phyloP scores from a whole-genome alignment of 192 early-diverging fungal genomes.

The Entophlyctis luteolus region DNA sequence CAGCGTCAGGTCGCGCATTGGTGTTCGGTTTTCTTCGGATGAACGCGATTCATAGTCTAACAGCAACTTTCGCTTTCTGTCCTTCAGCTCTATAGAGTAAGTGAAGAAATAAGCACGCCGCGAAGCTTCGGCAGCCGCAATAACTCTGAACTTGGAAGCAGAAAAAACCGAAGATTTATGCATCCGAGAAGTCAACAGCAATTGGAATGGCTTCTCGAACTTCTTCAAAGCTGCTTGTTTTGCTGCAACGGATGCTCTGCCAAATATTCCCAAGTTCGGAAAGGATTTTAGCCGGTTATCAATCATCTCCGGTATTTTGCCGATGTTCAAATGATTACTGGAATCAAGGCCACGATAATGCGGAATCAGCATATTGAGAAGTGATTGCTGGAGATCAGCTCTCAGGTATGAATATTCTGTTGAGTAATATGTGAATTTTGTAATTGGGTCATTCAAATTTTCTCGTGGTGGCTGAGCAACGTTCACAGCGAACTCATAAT shows the following conservation, averaged over 20 bases:
- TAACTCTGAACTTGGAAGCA: neutral
- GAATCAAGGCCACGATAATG: too few species aligned
- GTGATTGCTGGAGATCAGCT: neutral
- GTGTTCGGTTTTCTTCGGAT: neutral
- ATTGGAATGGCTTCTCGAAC: neutral
- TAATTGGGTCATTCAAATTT: neutral
- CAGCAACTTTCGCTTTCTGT: neutral
- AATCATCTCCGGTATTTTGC: neutral
- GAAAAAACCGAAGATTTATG: neutral
- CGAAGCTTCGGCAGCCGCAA: conserved; percentile 8
- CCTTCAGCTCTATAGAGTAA: neutral
- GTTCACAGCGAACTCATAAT: neutral
- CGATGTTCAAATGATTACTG: too few species aligned
- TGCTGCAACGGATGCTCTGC: neutral
- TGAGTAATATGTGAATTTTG: conserved; percentile 4
- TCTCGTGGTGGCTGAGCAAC: conserved; percentile 10
- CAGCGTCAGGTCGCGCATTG: neutral
- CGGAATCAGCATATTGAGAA: too few species aligned
- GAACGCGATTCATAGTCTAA: neutral
- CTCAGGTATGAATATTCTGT: neutral
- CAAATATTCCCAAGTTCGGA: neutral
- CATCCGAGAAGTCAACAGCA: neutral
- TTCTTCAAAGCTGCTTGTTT: neutral
- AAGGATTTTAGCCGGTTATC: neutral
- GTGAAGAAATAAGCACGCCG: neutral